phyloP scores from a whole-genome alignment of 441 rosid genomes.

The Gossypium trilobum region DNA sequence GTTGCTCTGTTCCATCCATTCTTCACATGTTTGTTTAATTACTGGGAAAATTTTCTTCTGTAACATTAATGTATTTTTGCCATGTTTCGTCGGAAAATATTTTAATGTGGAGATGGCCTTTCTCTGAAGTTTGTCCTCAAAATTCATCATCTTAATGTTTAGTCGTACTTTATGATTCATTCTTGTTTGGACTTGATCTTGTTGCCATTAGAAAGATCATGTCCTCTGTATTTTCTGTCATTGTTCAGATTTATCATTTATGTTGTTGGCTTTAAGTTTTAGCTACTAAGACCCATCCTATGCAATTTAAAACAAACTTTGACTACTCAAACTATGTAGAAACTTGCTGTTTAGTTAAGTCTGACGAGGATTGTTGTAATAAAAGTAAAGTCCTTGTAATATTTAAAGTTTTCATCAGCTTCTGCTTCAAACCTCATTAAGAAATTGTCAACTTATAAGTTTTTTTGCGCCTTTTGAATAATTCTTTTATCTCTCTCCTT shows the following conservation, averaged over 20 bases:
- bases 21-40: not conserved
- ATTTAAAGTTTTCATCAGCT: not conserved
- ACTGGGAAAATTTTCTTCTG: not conserved
- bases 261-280: not conserved
- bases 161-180: not conserved
- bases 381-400: not conserved
- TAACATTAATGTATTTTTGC: not conserved
- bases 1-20: not conserved
- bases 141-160: not conserved
- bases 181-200: not conserved
- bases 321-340: not conserved
- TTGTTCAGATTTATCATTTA: conserved; percentile 1
- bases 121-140: not conserved
- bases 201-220: not conserved
- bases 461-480: not conserved
- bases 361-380: not conserved
- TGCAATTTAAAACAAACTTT: not conserved
- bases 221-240: not conserved
- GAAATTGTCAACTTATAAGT: not conserved
- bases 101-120: not conserved
- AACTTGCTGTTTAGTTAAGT: not conserved
- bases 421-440: not conserved
- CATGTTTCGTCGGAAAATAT: not conserved
- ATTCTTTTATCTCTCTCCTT: not conserved
- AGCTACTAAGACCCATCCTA: not conserved